Conservation (phyloP, 192 early-diverging fungal genomes). For the Mortierella antarctica region DNA sequence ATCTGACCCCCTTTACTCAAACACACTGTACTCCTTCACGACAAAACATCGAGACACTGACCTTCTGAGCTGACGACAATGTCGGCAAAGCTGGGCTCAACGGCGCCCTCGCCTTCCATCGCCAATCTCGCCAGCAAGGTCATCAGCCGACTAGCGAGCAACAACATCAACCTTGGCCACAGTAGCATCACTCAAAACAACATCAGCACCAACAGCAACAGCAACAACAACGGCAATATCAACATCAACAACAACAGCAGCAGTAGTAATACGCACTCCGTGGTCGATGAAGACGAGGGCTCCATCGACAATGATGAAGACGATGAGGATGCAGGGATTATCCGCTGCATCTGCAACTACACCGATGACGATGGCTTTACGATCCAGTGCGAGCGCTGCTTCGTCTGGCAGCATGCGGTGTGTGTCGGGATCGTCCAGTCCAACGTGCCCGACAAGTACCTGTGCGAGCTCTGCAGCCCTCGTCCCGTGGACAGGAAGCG, state of each 20-base stretch:
- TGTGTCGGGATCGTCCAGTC: constrained; percentile 81
- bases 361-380: constrained; percentile 97
- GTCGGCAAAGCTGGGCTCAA: constrained; percentile 43
- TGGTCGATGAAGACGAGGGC: constrained; percentile 29
- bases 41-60: background rate
- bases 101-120: constrained; percentile 39
- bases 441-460: constrained; percentile 86
- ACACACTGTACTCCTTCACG: background rate
- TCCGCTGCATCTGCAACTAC: constrained; percentile 94
- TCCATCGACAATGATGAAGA: constrained; percentile 59
- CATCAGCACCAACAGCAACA: constrained; percentile 2
- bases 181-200: constrained; percentile 10
- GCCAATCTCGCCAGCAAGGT: constrained; percentile 35
- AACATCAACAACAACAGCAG: constrained; percentile 8
- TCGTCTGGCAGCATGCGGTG: constrained; percentile 94
- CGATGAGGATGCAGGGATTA: constrained; percentile 85
- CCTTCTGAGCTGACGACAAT: constrained; percentile 5
- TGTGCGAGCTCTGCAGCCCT: constrained; percentile 89
- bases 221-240: constrained; percentile 7
- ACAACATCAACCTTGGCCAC: constrained; percentile 4
- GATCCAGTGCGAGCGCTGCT: constrained; percentile 94
- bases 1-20: too few species aligned
- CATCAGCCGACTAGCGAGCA: constrained; percentile 23
- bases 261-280: background rate
- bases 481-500: constrained; percentile 66